Evolutionary conservation across 805 yeast genomes (phyloP).

Genomic region (Ogataea allantospora): DNA sequence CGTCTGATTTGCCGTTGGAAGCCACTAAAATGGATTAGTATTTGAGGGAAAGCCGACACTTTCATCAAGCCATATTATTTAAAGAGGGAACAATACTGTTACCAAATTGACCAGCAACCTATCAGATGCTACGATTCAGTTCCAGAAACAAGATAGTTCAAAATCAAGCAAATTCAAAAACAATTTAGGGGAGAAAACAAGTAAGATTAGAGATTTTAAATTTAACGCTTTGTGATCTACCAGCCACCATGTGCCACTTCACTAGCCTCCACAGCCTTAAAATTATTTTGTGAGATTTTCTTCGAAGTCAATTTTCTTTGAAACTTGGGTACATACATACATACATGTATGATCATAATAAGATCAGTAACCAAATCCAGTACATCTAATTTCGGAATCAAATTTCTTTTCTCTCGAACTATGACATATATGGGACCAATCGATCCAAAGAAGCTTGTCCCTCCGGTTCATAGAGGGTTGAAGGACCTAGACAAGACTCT

Average conservation of each 20-base stretch:
- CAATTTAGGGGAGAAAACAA: constrained; percentile 1
- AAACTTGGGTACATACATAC: not conserved
- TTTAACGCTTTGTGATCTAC: constrained; percentile 9
- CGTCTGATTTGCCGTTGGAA: constrained; percentile 11
- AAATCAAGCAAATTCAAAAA: not conserved
- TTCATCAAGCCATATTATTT: not conserved
- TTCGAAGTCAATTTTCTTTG: not conserved
- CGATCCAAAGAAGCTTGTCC: constrained; percentile 31
- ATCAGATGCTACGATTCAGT: not conserved
- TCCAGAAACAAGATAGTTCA: not conserved
- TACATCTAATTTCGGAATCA: too few species aligned
- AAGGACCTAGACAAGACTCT: constrained; percentile 60
- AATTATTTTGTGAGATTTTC: not conserved
- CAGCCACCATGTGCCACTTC: constrained; percentile 3
- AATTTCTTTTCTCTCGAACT: not conserved
- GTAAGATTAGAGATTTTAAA: constrained; percentile 1
- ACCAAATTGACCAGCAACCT: not conserved
- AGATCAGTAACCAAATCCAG: too few species aligned
- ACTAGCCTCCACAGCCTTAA: constrained; percentile 5
- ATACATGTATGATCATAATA: too few species aligned
- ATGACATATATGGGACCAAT: constrained; percentile 10
- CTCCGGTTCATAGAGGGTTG: constrained; percentile 73
- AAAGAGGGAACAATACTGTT: constrained; percentile 8
- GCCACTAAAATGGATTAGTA: constrained; percentile 19
- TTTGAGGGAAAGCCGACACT: not conserved